Evolutionary conservation across 768 basidiomycete species (phyloP).

Genomic region (Pulveroboletus frians): DNA sequence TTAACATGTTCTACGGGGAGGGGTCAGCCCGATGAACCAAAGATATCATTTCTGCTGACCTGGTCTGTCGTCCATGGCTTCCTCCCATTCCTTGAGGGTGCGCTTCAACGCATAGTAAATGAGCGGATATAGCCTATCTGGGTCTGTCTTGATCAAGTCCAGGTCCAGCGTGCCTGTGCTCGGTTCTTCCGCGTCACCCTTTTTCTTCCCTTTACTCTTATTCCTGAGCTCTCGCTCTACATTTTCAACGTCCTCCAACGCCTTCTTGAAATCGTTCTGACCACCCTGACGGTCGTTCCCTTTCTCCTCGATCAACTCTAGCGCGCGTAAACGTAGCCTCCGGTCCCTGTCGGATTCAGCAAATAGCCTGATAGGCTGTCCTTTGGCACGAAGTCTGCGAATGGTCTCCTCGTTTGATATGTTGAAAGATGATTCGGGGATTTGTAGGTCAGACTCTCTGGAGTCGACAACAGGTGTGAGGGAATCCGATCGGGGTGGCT

Average conservation of each 20-base stretch:
- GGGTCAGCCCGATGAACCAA: conserved; percentile 1
- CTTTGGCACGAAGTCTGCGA: conserved; percentile 82
- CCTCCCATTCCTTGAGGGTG: conserved; percentile 93
- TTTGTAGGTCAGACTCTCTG: conserved; percentile 38
- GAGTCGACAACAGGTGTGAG: conserved; percentile 34
- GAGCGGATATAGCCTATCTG: conserved; percentile 92
- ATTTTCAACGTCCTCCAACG: conserved; percentile 81
- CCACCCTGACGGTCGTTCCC: conserved; percentile 74
- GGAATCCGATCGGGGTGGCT: conserved; percentile 36
- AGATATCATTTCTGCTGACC: conserved; percentile 41
- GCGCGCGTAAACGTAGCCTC: conserved; percentile 78
- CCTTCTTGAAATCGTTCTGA: conserved; percentile 94
- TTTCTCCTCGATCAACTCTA: conserved; percentile 93
- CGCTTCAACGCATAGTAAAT: conserved; percentile 95
- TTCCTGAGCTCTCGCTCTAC: conserved; percentile 62
- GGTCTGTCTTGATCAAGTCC: conserved; percentile 78
- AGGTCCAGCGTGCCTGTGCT: conserved; percentile 68
- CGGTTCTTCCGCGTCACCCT: conserved; percentile 48
- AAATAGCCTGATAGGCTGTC: conserved; percentile 92
- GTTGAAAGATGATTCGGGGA: conserved; percentile 55
- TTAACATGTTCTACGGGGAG: conserved; percentile 66
- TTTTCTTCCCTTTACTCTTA: conserved; percentile 56
- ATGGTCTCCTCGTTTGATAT: conserved; percentile 92
- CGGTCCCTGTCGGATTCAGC: conserved; percentile 95
- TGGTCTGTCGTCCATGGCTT: conserved; percentile 90